Conservation (phyloP, 2,329 filamentous ascomycete species). For the Apiospora phragmitis region DNA sequence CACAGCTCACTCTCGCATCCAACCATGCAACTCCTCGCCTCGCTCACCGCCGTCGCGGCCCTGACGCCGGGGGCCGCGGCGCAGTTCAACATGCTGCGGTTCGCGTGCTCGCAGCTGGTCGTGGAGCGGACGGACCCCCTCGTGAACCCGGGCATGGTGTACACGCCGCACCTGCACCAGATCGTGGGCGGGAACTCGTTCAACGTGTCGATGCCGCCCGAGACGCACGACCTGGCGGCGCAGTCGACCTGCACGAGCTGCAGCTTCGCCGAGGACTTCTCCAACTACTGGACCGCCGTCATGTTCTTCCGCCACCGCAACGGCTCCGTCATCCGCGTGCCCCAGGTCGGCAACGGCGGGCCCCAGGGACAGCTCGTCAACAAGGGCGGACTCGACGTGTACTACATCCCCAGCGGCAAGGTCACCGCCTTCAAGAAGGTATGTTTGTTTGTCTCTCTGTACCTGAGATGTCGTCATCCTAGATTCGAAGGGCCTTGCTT, state of each 20-base stretch:
- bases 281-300: constrained; percentile 49
- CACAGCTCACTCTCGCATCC: background rate
- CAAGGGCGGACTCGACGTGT: constrained; percentile 44
- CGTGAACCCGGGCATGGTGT: constrained; percentile 45
- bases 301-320: constrained; percentile 47
- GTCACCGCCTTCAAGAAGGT: constrained; percentile 43
- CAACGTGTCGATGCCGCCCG: constrained; percentile 44
- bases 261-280: constrained; percentile 44
- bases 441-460: constrained; percentile 6
- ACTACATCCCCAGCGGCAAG: constrained; percentile 45
- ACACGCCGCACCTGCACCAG: constrained; percentile 48
- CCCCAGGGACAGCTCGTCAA: constrained; percentile 44
- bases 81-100: constrained; percentile 44
- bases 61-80: constrained; percentile 33
- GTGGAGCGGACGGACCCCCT: constrained; percentile 47
- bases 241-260: constrained; percentile 44
- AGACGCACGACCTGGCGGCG: constrained; percentile 33
- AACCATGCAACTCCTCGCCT: constrained; percentile 9
- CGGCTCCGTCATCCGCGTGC: constrained; percentile 43
- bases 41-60: constrained; percentile 30
- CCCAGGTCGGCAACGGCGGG: constrained; percentile 45
- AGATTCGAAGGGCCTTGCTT: background rate
- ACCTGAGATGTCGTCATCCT: background rate
- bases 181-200: constrained; percentile 47
- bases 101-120: constrained; percentile 48